A percentile compares a stretch with the other conserved stretches of the same genome.
Evolutionary conservation across 768 basidiomycete species (phyloP).

Genomic region (Tylopilus felleus): DNA sequence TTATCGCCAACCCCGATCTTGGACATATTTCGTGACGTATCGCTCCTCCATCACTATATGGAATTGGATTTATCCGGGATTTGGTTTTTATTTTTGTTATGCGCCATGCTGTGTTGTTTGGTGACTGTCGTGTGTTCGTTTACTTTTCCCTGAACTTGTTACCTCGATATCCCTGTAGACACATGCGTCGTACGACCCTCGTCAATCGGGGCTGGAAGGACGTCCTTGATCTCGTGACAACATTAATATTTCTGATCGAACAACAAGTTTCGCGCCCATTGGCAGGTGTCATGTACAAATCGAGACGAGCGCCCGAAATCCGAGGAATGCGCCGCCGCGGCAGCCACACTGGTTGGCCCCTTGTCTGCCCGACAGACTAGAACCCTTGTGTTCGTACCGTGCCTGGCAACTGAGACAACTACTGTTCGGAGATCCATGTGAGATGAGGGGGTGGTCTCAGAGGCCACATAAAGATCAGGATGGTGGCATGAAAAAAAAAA

Average conservation of each 20-base stretch:
- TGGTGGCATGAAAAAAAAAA: neutral
- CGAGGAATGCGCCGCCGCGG: too few relatives aligned
- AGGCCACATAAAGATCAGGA: neutral
- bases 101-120: slow-evolving; percentile 7
- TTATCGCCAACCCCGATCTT: slow-evolving; percentile 63
- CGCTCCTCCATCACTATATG: neutral
- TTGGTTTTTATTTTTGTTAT: neutral
- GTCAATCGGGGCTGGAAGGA: neutral
- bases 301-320: neutral
- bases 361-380: neutral
- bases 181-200: neutral
- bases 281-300: neutral
- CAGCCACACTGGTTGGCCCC: too few relatives aligned
- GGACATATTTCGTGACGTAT: slow-evolving; percentile 13
- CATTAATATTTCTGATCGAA: neutral
- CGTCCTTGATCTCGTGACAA: neutral
- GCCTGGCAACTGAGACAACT: slow-evolving; percentile 17
- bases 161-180: slow-evolving; percentile 8
- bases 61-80: slow-evolving; percentile 1
- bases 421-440: neutral
- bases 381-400: slow-evolving; percentile 4
- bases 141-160: slow-evolving; percentile 3
- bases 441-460: neutral
- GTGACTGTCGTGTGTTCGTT: neutral
- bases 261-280: neutral